Evolutionary conservation across 805 yeast genomes (phyloP), one percentile per base, ranked within the genome.

Genomic region (Geotrichum ghanense): DNA sequence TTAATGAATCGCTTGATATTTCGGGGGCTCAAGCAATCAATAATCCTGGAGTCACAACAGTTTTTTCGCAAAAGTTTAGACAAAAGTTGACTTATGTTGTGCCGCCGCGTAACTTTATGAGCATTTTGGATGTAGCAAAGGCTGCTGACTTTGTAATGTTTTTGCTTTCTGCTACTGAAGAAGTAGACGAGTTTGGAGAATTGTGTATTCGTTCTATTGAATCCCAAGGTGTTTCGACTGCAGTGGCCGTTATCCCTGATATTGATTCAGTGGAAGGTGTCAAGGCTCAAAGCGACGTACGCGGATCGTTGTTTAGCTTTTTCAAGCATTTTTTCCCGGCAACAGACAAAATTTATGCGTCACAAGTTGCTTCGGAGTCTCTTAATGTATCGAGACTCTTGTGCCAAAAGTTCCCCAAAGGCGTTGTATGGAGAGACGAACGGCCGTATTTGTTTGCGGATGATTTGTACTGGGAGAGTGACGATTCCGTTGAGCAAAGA

Each of bases 371-470:
- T 14, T 71, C 83, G 2, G 97, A 92, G 53, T 72, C 83, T n/a
- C 53, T 73, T 17, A 84, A 83, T 56, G 79, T 85, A 41, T 70
- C 83, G 39, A 76, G 98, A 62, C 69, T 72, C 3, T 57, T 92
- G 22, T 83, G 95, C 59, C 97, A 90, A 58, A 84, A 80, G 65
- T 76, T 81, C 56, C 98, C 98, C 22, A 81, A 79, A 58, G 77
- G 85, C 1, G 71, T 94, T 42, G 76, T 76, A 21, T 92, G 98
- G 97, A 80, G 97, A 66, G 97, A 90, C 56, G 67, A 79, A n/a
- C 73, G 98, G 59, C 90, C 95, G 5, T 92, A 88, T 66, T 45
- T 92, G 45, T 73, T 92, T 7, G 89, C 94, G 1, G 94, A 88
- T 53, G 58, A 64, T 3, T 70, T 83, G 0, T 54, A 61, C 20